phyloP scores from a whole-genome alignment of 2,329 filamentous ascomycete genomes.

The Calonectria naviculata region DNA sequence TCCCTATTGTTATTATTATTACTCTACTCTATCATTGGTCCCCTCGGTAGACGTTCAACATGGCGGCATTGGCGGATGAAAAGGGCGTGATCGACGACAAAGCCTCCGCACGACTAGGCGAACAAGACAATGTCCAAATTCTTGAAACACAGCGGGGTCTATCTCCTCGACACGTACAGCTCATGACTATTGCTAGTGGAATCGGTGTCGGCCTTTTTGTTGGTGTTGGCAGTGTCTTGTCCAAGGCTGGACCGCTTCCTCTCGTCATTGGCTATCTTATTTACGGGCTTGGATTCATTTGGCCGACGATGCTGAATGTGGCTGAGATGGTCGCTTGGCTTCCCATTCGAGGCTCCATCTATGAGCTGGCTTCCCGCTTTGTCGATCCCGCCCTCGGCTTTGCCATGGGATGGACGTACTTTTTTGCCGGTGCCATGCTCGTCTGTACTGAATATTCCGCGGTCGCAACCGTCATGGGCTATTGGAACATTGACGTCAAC shows the following conservation, averaged over 20 bases:
- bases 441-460: conserved; percentile 56
- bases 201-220: conserved; percentile 55
- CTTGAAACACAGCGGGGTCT: conserved; percentile 36
- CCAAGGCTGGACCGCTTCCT: conserved; percentile 51
- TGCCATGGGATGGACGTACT: conserved; percentile 62
- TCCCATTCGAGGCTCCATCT: conserved; percentile 64
- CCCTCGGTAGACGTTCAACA: too few relatives aligned
- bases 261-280: conserved; percentile 53
- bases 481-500: conserved; percentile 53
- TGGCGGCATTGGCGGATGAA: too few relatives aligned
- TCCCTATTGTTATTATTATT: too few relatives aligned
- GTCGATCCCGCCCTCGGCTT: conserved; percentile 68
- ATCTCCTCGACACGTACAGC: conserved; percentile 53
- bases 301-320: conserved; percentile 53
- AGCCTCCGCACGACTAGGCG: too few relatives aligned
- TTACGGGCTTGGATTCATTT: conserved; percentile 53
- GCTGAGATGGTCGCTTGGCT: conserved; percentile 67
- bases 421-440: conserved; percentile 55
- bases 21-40: too few relatives aligned
- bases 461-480: conserved; percentile 55
- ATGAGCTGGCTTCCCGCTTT: conserved; percentile 63
- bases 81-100: too few relatives aligned
- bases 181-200: conserved; percentile 57
- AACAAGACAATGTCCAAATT: too few relatives aligned
- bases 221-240: conserved; percentile 52